Conservation (phyloP, 495 filamentous ascomycete species). For the Penicillium simplicissimum region DNA sequence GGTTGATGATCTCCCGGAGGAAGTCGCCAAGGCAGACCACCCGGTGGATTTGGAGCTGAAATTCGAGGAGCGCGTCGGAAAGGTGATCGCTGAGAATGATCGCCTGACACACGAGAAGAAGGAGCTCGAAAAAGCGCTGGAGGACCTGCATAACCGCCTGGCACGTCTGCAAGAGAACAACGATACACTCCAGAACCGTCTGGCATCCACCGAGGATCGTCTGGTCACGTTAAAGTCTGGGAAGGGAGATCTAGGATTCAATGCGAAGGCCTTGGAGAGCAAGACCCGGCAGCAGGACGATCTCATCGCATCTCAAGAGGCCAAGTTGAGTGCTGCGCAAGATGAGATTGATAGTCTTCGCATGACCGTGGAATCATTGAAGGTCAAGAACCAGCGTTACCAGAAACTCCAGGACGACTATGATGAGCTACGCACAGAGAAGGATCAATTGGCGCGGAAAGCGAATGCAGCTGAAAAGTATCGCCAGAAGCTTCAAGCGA, state of each 20-base stretch:
- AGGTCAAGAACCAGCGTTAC: slow-evolving; percentile 47
- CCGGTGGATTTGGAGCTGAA: slow-evolving; percentile 51
- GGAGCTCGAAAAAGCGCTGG: slow-evolving; percentile 51
- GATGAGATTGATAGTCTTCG: slow-evolving; percentile 46
- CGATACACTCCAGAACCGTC: slow-evolving; percentile 48
- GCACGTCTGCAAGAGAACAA: slow-evolving; percentile 60
- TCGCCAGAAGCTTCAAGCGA: slow-evolving; percentile 72
- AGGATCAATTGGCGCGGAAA: slow-evolving; percentile 74
- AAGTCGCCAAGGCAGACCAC: slow-evolving; percentile 34
- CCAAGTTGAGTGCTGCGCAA: slow-evolving; percentile 49
- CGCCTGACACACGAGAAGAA: slow-evolving; percentile 54
- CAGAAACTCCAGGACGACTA: slow-evolving; percentile 66
- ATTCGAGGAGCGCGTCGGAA: slow-evolving; percentile 56
- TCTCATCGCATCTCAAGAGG: slow-evolving; percentile 58
- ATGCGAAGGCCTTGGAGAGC: slow-evolving; percentile 47
- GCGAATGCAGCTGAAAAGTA: slow-evolving; percentile 76
- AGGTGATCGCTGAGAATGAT: slow-evolving; percentile 51
- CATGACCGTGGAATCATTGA: slow-evolving; percentile 44
- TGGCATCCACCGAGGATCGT: slow-evolving; percentile 50
- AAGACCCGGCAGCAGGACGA: slow-evolving; percentile 56
- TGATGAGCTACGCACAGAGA: slow-evolving; percentile 69
- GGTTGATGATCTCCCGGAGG: slow-evolving; percentile 41
- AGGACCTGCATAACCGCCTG: slow-evolving; percentile 56
- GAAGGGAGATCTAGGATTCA: slow-evolving; percentile 46
- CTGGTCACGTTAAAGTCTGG: slow-evolving; percentile 46